Evolutionary conservation across 1,284 basidiomycete species (phyloP).

Genomic region (Trametes versicolor): DNA sequence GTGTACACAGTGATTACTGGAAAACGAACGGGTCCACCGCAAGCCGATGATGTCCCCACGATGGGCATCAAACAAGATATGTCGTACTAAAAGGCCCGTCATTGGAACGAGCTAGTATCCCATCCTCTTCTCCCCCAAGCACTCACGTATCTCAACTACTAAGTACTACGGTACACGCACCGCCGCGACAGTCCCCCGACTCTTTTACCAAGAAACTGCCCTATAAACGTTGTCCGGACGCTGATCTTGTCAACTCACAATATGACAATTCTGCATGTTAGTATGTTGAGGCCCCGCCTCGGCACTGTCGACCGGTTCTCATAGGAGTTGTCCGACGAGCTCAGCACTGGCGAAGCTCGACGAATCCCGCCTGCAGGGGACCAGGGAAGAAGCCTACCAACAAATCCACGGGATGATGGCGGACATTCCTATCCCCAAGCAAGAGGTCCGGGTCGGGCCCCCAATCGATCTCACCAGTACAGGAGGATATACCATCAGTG

Average conservation of each 20-base stretch:
- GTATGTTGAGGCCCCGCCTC: background rate
- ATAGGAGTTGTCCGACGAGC: background rate
- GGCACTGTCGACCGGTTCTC: background rate
- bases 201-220: too few relatives aligned
- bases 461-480: conserved; percentile 21
- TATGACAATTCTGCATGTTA: conserved; percentile 26
- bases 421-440: conserved; percentile 23
- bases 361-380: conserved; percentile 13
- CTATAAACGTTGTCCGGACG: too few relatives aligned
- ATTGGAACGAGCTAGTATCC: too few relatives aligned
- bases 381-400: conserved; percentile 18
- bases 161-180: too few relatives aligned
- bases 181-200: too few relatives aligned
- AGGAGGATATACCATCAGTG: conserved; percentile 29
- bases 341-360: conserved; percentile 28
- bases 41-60: too few relatives aligned
- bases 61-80: too few relatives aligned
- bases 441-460: conserved; percentile 25
- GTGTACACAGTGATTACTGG: too few relatives aligned
- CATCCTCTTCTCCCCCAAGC: too few relatives aligned
- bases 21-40: too few relatives aligned
- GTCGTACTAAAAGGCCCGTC: too few relatives aligned
- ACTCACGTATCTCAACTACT: too few relatives aligned
- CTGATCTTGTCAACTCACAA: background rate
- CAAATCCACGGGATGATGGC: conserved; percentile 22